phyloP scores from a whole-genome alignment of 345 rosid species.

The Schrenkiella parvula region DNA sequence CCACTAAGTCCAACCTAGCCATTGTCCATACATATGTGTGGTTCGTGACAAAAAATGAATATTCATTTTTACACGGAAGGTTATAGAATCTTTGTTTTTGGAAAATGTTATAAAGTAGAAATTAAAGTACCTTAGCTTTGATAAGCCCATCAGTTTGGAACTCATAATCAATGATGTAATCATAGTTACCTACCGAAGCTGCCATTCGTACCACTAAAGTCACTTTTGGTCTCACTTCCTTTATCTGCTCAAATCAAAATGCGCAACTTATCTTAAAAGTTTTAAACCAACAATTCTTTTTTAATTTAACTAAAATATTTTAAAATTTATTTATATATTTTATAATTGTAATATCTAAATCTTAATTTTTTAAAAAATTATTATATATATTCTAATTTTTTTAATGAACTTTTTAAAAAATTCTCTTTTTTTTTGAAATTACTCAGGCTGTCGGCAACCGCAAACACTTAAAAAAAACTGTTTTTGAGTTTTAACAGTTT shows the following conservation, averaged over 20 bases:
- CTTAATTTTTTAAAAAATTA: no score
- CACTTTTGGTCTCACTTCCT: constrained; percentile 57
- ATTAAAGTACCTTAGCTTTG: constrained; percentile 41
- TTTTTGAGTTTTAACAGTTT: no score
- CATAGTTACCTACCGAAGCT: constrained; percentile 65
- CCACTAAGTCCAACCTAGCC: constrained; percentile 59
- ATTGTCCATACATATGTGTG: constrained; percentile 15
- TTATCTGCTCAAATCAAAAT: constrained; percentile 31
- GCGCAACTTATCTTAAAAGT: neutral
- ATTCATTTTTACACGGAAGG: constrained; percentile 5
- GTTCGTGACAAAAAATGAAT: constrained; percentile 1
- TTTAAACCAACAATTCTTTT: no score
- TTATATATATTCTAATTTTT: no score
- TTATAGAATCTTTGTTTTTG: neutral
- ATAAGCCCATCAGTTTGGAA: constrained; percentile 73
- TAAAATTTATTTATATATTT: no score
- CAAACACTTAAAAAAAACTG: no score
- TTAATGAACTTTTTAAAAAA: no score
- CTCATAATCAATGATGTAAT: constrained; percentile 69
- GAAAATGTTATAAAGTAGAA: neutral
- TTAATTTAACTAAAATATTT: no score
- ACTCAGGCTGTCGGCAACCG: no score
- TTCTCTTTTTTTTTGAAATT: no score
- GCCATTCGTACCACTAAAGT: constrained; percentile 63
- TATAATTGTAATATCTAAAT: no score